Evolutionary conservation across 495 filamentous ascomycete genomes (phyloP), one percentile per base, ranked within the genome.

Genomic region (Aspergillus conjunctus): DNA sequence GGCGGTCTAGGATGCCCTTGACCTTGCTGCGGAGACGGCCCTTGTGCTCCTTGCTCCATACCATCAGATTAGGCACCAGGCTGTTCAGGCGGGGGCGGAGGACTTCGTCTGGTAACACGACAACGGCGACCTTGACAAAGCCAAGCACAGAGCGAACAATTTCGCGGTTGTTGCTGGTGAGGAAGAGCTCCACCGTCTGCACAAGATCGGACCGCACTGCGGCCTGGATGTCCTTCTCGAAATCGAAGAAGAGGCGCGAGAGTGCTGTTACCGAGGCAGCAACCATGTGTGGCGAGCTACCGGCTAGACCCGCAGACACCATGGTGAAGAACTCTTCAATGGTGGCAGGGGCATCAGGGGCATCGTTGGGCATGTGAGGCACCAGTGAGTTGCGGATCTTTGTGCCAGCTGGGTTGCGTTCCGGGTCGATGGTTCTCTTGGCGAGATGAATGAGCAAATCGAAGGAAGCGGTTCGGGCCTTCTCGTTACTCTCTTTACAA

Each of bases 301-400:
- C 93, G 1, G 93, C 94, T 32, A 98, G 85, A 72, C 95, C 94
- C 20, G 94, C 95, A 50, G 90, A 93, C 33, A 98, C 88, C 93
- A 98, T 98, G 43, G 92, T 97, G 82, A 97, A 91, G 73, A 95
- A 97, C 71, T 98, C 94, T 65, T 97, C 93, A 30, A 98, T 81
- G 14, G 81, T 89, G 7, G 93, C 93, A 14, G 81, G 70, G 3
- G 87, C 91, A 54, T 83, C 75, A n/a, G 91, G 89, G 2, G 92
- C 87, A 70, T 93, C 83, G 34, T 85, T 76, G 5, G 88, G 82
- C 90, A 97, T 93, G 70, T 93, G 84, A 0, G 90, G 82, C 5
- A 97, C 91, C 65, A 91, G 88, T 54, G 86, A 88, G 71, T 93
- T 94, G 56, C 90, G 80, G 59, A 98, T 91, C 43, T 80, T 78